Percentiles rank a stretch among this genome's conserved stretches.
These are phyloP conservation scores for Corynascus novoguineensis DNA, from an alignment of 495 filamentous ascomycete species.

Conservation along the genomic window DNA sequence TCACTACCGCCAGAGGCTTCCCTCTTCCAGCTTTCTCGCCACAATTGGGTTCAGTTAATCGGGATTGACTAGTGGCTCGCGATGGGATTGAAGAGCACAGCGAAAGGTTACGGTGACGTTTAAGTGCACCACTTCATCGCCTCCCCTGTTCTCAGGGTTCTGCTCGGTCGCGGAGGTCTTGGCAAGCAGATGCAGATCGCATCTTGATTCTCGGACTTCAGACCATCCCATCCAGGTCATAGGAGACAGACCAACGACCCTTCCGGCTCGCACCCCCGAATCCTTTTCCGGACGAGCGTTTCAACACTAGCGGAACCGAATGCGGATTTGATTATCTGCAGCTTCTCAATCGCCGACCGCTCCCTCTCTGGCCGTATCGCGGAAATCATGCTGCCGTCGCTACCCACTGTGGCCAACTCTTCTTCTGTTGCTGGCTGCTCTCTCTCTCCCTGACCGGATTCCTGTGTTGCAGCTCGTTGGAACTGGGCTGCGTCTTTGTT, in stretches of 20 bases:
- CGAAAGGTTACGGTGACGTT: background rate
- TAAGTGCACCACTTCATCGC: background rate
- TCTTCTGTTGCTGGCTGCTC: constrained; percentile 14
- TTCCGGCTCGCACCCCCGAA: background rate
- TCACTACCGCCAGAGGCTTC: background rate
- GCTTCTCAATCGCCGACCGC: background rate
- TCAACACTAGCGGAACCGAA: constrained; percentile 1
- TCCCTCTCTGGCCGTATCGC: background rate
- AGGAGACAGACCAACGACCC: background rate
- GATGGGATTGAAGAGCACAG: background rate
- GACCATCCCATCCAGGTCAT: background rate
- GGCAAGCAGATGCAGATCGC: constrained; percentile 4
- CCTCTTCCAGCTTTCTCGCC: background rate
- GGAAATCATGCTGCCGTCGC: background rate
- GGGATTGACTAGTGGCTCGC: background rate
- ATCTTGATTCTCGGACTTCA: background rate
- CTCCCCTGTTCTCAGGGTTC: background rate
- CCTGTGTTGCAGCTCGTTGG: background rate
- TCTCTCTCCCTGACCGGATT: constrained; percentile 5
- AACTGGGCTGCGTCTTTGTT: background rate
- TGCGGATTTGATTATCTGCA: background rate
- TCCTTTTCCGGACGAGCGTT: background rate
- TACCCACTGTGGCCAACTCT: background rate
- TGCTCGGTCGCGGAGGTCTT: background rate
- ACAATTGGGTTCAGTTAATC: background rate